Conservation (phyloP, 2,329 filamentous ascomycete species). For the Ophiognomonia clavigignenti-juglandacearum region DNA sequence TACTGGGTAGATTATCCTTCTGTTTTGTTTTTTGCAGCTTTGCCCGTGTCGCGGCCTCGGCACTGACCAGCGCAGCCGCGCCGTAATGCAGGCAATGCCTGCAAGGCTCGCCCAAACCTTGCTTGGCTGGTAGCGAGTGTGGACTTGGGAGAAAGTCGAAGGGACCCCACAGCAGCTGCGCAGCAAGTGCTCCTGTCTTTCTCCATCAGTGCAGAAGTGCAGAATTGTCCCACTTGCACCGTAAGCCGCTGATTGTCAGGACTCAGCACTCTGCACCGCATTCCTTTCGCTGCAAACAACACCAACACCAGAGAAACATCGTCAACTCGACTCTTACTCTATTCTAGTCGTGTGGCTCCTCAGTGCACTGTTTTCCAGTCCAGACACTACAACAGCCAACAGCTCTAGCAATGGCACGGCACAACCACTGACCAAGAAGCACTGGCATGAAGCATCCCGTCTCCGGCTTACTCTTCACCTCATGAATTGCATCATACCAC, state of each 20-base stretch:
- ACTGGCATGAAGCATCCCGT: constrained; percentile 4
- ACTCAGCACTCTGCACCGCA: too few relatives aligned
- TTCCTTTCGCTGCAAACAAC: too few relatives aligned
- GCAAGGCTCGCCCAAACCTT: too few relatives aligned
- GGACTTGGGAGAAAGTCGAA: too few relatives aligned
- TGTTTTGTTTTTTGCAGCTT: not conserved
- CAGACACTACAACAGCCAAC: not conserved
- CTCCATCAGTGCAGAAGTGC: too few relatives aligned
- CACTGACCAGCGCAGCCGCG: not conserved
- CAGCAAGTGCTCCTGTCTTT: too few relatives aligned
- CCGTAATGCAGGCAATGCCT: not conserved
- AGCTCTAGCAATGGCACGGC: not conserved
- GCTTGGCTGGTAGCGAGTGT: too few relatives aligned
- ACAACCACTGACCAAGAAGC: not conserved
- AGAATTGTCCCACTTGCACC: too few relatives aligned
- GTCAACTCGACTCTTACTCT: not conserved
- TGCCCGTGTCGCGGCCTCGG: not conserved
- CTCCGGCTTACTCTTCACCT: not conserved
- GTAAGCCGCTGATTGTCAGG: too few relatives aligned
- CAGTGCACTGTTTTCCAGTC: not conserved
- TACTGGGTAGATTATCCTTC: not conserved
- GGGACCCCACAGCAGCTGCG: too few relatives aligned
- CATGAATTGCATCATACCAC: constrained; percentile 6
- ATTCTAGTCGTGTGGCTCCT: not conserved
- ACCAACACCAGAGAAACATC: too few relatives aligned